These are phyloP conservation scores for Aureobasidium musti DNA, from an alignment of 2,329 filamentous ascomycete species.

Conservation along the genomic window DNA sequence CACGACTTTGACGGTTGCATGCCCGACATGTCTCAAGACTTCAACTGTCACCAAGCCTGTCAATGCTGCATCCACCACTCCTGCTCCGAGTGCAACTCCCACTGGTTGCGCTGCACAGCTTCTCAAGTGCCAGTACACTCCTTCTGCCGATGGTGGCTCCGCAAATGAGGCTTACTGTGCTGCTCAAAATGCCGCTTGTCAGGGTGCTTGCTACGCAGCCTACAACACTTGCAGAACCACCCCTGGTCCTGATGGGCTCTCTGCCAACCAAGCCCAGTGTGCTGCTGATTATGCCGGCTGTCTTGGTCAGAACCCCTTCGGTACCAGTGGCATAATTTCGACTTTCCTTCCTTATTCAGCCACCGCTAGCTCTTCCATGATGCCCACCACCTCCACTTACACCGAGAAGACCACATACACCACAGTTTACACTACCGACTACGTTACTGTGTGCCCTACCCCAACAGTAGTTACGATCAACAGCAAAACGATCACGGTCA, in stretches of 20 bases:
- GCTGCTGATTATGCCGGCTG: background rate
- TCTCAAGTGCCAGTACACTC: too few relatives aligned
- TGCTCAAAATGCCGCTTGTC: conserved; percentile 23
- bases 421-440: conserved; percentile 19
- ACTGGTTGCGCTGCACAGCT: background rate
- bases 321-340: conserved; percentile 26
- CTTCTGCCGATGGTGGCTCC: too few relatives aligned
- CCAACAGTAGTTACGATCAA: conserved; percentile 27
- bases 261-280: conserved; percentile 22
- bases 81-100: background rate
- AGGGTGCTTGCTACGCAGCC: conserved; percentile 30
- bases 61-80: background rate
- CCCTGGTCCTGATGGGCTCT: background rate
- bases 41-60: conserved; percentile 2
- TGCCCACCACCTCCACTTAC: conserved; percentile 13
- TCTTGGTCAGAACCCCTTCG: conserved; percentile 27
- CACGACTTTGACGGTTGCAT: conserved; percentile 29
- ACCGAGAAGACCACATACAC: background rate
- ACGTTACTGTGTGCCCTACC: conserved; percentile 25
- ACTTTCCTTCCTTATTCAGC: background rate
- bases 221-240: conserved; percentile 22
- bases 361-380: background rate
- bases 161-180: background rate
- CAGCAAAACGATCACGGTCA: conserved; percentile 26
- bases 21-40: conserved; percentile 4